Evolutionary conservation across 768 basidiomycete species (phyloP), one percentile per base, ranked within the genome.

Genomic region (Leccinum rimulosum): DNA sequence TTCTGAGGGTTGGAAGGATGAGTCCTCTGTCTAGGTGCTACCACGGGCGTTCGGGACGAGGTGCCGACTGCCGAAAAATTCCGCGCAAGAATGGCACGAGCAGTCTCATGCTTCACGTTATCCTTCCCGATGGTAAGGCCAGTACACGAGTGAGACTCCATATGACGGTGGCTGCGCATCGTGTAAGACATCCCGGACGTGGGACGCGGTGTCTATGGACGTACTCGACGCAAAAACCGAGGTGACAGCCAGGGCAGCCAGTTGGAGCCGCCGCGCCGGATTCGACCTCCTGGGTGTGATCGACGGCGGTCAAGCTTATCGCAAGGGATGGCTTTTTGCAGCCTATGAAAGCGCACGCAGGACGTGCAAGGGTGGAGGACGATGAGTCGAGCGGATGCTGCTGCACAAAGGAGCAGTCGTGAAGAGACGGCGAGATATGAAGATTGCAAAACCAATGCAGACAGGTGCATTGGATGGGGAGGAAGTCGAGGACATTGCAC

Each of bases 381-480:
- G 54, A 48, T 6, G 33, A 36, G n/a, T 52, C 33, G 7, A 43
- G n/a, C 30, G 52, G 31, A 12, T 12, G 55, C 8, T 50, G 60
- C 27, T 56, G 62, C 14, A 45, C 11, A 11, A 61, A 61, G 6
- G 75, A 57, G 69, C 91, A 94, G 19, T 73, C 60, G 67, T 94
- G 91, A n/a, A 70, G 66, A 38, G 86, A 83, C 8, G 83, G 80
- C 14, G 75, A 65, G 57, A 85, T 79, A 68, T 94, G 91, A 38
- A 80, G 70, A 11, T 76, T 77, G 75, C 91, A 94, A 72, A 84
- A 92, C 58, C 77, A 70, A 36, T 69, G 69, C 49, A 76, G 67
- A 74, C 92, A 93, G 30, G 66, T 65, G 68, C 92, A 94, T 52
- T 73, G 71, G 59, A 90, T 85, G n/a, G 92, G 92, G 0, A 94